Percentiles rank a stretch among this genome's conserved stretches.
These are phyloP conservation scores for Boletus edulis DNA, from an alignment of 768 basidiomycete species.

Conservation along the genomic window DNA sequence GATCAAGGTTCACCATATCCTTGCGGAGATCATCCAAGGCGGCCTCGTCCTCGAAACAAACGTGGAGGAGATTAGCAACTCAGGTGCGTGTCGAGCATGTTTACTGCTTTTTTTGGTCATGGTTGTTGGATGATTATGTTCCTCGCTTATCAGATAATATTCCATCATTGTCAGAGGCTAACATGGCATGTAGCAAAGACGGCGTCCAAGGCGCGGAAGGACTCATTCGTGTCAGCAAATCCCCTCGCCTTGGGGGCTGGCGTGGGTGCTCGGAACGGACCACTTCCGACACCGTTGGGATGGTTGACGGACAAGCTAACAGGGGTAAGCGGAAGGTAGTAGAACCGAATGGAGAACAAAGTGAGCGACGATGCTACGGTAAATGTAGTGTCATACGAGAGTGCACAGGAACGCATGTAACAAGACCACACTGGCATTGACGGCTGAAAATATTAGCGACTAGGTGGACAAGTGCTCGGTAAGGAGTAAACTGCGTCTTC, in stretches of 20 bases:
- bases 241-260: slow-evolving; percentile 71
- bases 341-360: background rate
- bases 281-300: slow-evolving; percentile 68
- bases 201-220: slow-evolving; percentile 68
- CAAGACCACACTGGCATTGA: background rate
- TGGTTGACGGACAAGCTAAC: slow-evolving; percentile 78
- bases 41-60: slow-evolving; percentile 96
- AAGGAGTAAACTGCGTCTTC: background rate
- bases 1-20: slow-evolving; percentile 79
- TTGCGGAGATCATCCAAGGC: slow-evolving; percentile 95
- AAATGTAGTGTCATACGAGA: slow-evolving; percentile 1
- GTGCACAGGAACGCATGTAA: background rate
- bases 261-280: slow-evolving; percentile 55
- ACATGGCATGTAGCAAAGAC: slow-evolving; percentile 52
- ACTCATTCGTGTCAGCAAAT: slow-evolving; percentile 79
- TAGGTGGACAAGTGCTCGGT: background rate
- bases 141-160: background rate
- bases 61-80: slow-evolving; percentile 75
- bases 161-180: slow-evolving; percentile 5
- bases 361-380: background rate
- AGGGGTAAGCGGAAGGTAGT: slow-evolving; percentile 53
- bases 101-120: background rate
- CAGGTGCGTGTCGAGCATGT: slow-evolving; percentile 45
- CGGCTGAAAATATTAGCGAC: background rate
- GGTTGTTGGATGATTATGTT: background rate